Evolutionary conservation across 192 early-diverging fungal species (phyloP).

Genomic region (Jimgerdemannia flammicorona): DNA sequence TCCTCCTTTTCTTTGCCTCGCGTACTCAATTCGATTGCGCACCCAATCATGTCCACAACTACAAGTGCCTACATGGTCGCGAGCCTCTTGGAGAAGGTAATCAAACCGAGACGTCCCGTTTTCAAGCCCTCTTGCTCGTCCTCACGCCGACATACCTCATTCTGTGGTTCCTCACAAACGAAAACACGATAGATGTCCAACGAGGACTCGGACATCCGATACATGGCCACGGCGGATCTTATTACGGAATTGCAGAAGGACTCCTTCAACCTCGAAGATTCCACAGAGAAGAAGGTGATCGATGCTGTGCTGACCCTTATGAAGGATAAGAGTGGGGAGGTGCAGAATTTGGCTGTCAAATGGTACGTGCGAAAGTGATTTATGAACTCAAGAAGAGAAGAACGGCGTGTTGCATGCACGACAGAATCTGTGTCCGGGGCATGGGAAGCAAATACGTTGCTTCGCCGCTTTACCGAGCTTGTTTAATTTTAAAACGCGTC

Average conservation of each 20-base stretch:
- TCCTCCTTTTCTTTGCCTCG: no score
- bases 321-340: conserved; percentile 81
- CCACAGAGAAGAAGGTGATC: conserved; percentile 64
- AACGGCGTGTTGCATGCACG: not conserved
- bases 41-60: conserved; percentile 11
- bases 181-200: conserved; percentile 42
- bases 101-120: not conserved
- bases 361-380: conserved; percentile 34
- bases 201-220: conserved; percentile 80
- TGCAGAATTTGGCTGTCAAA: conserved; percentile 77
- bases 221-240: conserved; percentile 82
- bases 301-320: conserved; percentile 50
- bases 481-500: no score
- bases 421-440: not conserved
- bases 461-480: no score
- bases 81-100: conserved; percentile 69
- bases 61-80: conserved; percentile 63
- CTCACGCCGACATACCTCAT: not conserved
- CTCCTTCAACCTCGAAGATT: conserved; percentile 48
- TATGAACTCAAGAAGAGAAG: not conserved
- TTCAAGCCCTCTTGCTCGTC: not conserved
- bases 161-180: not conserved
- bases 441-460: no score
- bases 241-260: conserved; percentile 67
- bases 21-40: no score